Percentiles rank a stretch among this genome's conserved stretches.
phyloP scores from a whole-genome alignment of 106 monocot genomes.

The Acanthochlamys bracteata region DNA sequence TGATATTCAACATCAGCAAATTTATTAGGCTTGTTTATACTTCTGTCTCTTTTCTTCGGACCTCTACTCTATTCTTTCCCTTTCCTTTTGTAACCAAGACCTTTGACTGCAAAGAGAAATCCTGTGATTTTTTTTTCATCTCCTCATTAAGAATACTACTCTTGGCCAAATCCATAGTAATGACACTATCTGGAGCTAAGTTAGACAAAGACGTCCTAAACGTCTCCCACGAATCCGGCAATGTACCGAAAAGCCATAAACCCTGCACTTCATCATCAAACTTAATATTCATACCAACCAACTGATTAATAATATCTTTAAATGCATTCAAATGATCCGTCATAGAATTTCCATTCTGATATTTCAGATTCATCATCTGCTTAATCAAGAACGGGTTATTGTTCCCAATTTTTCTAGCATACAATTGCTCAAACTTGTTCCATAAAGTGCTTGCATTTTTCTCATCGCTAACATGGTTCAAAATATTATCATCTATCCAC shows the following conservation, averaged over 20 bases:
- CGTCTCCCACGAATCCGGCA: not conserved
- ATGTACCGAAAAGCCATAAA: not conserved
- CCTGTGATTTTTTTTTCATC: conserved; percentile 5
- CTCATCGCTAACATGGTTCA: no score
- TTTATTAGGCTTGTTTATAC: not conserved
- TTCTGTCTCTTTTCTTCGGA: not conserved
- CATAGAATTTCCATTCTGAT: not conserved
- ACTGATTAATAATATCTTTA: not conserved
- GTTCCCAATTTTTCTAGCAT: not conserved
- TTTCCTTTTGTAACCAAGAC: not conserved
- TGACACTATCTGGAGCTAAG: not conserved
- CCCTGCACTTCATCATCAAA: not conserved
- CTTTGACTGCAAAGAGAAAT: not conserved
- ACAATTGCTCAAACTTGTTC: no score
- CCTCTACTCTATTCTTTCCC: not conserved
- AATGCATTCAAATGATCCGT: not conserved
- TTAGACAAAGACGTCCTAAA: not conserved
- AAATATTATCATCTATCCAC: no score
- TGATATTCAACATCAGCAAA: not conserved
- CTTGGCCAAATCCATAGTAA: not conserved
- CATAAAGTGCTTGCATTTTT: no score
- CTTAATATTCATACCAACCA: not conserved
- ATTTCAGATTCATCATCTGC: not conserved
- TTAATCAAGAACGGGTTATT: not conserved
- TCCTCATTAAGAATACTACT: not conserved